Evolutionary conservation across 106 monocot genomes (phyloP).

Genomic region (Dactylorhiza incarnata): DNA sequence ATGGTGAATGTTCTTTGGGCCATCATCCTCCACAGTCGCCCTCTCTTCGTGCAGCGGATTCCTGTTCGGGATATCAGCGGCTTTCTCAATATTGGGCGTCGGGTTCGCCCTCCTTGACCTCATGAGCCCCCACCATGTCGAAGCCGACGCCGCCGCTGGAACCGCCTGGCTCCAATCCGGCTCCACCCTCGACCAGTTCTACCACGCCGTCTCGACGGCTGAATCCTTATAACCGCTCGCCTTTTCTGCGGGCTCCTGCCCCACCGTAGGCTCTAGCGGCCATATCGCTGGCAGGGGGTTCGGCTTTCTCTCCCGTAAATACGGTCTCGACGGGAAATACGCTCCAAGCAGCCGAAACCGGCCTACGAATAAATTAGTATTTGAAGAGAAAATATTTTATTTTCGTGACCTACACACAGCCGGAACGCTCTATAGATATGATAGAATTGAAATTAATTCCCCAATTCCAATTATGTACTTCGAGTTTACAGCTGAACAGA

Average conservation of each 20-base stretch:
- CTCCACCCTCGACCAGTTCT: slow-evolving; percentile 48
- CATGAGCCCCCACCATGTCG: slow-evolving; percentile 27
- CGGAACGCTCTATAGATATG: no score
- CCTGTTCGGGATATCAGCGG: not conserved
- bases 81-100: not conserved
- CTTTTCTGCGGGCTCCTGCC: slow-evolving; percentile 53
- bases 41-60: not conserved
- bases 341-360: no score
- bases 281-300: slow-evolving; percentile 58
- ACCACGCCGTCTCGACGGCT: slow-evolving; percentile 25
- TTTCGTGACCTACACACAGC: no score
- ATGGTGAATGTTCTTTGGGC: not conserved
- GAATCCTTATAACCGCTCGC: slow-evolving; percentile 11
- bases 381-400: no score
- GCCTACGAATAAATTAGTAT: no score
- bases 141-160: slow-evolving; percentile 12
- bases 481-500: no score
- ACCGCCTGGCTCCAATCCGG: slow-evolving; percentile 62
- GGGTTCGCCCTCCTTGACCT: slow-evolving; percentile 18
- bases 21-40: not conserved
- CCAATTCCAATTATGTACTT: no score
- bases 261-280: slow-evolving; percentile 48
- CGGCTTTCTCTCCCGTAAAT: slow-evolving; percentile 46
- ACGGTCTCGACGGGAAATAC: slow-evolving; percentile 58
- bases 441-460: no score